Evolutionary conservation across 2,329 filamentous ascomycete species (phyloP).

Genomic region (Botrytis galanthina): DNA sequence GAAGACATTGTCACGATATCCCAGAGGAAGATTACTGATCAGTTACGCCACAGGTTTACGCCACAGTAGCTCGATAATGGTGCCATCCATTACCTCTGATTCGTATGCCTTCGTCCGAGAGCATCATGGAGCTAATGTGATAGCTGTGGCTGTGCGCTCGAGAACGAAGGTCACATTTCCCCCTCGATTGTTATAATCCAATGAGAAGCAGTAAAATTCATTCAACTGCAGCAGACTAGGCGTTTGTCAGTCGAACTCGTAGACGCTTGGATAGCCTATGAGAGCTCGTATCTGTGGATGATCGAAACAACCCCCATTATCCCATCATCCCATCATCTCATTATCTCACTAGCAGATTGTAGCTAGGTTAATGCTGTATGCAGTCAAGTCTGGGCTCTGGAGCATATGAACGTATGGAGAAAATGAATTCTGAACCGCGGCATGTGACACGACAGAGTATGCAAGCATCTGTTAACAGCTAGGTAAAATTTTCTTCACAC

Average conservation of each 20-base stretch:
- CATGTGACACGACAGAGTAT: background rate
- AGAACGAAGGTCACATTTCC: background rate
- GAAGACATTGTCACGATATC: background rate
- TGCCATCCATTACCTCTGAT: background rate
- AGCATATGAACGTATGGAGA: slow-evolving; percentile 14
- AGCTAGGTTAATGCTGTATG: background rate
- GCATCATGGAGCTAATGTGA: background rate
- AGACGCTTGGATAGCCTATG: background rate
- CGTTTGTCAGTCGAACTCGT: background rate
- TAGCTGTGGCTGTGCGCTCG: background rate
- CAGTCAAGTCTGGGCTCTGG: background rate
- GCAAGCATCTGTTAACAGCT: slow-evolving; percentile 7
- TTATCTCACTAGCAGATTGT: background rate
- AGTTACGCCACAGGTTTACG: background rate
- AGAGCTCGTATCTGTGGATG: background rate
- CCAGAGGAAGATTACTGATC: background rate
- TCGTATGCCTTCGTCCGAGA: background rate
- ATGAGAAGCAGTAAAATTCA: background rate
- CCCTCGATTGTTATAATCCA: background rate
- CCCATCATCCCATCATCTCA: background rate
- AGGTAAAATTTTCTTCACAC: background rate
- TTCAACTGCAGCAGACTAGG: slow-evolving; percentile 2
- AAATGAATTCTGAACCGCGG: background rate
- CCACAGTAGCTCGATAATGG: background rate
- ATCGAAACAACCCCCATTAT: background rate